Evolutionary conservation across 2,329 filamentous ascomycete genomes (phyloP), one percentile per base, ranked within the genome.

Genomic region (Epichloe bromicola): DNA sequence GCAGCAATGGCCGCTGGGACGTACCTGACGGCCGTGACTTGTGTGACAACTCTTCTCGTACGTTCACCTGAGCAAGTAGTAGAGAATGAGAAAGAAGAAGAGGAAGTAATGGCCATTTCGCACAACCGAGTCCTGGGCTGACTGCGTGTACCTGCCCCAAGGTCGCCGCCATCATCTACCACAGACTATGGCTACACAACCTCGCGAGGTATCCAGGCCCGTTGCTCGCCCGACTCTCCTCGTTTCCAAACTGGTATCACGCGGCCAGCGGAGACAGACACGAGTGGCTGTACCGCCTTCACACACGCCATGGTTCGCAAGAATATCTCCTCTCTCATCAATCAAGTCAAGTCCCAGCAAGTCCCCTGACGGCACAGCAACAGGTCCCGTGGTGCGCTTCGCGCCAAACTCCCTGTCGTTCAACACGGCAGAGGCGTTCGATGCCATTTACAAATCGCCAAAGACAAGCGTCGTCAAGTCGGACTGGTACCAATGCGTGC

Each of bases 381-480:
- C n/a, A 58, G 58, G 58, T 8, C 38, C 58, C 5, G 53, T 17
- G 4, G 55, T 60, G 33, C 56, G 58, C 14, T 54, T 55, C 23
- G 45, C 54, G 5, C 58, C 56, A 12, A 51, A 58, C 39, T 52
- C 55, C 15, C 48, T 60, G 23, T 36, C 56, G 15, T 37, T 60
- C 44, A 59, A 58, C 47, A 60, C 57, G 11, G 48, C 57, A 1
- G 49, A 46, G 2, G 58, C 56, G 6, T 49, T 56, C 10, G 51
- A 51, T 17, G 37, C 46, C 14, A 59, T 60, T 17, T 60, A 54
- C 52, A 58, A 51, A 23, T 14, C 41, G 42, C 49, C 52, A 44
- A 58, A 58, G 36, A 54, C 55, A 19, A 58, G 60, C 44, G 51
- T 60, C 5, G 45, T 50, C 41, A 60, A 60, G 37, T 45, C 55